Percentiles rank a stretch among this genome's conserved stretches.
These are phyloP conservation scores for Gynochthodes officinalis DNA, from an alignment of 257 asterid species.

Conservation along the genomic window DNA sequence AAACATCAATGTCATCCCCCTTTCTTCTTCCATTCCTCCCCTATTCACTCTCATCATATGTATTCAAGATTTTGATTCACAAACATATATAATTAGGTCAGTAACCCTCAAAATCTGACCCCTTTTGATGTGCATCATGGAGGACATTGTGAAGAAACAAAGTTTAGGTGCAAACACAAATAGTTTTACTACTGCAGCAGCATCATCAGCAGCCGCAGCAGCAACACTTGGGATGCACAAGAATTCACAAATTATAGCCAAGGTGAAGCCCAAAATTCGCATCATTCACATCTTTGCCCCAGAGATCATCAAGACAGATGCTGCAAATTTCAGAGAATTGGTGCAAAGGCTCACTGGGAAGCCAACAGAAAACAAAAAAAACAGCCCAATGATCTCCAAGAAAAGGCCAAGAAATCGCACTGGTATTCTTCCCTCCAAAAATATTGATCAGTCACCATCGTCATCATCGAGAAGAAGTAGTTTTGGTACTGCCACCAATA, in stretches of 20 bases:
- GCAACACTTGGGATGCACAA: conserved; percentile 45
- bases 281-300: conserved; percentile 95
- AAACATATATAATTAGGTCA: not conserved
- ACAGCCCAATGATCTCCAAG: not conserved
- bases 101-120: not conserved
- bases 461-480: not conserved
- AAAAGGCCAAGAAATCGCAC: not conserved
- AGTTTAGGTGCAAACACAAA: conserved; percentile 25
- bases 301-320: conserved; percentile 80
- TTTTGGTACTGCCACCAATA: not conserved
- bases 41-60: not conserved
- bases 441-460: conserved; percentile 2
- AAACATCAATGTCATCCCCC: conserved; percentile 10
- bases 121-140: conserved; percentile 27
- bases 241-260: conserved; percentile 54
- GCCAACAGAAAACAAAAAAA: conserved; percentile 34
- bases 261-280: conserved; percentile 66
- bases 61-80: not conserved
- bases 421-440: not conserved
- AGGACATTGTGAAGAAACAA: conserved; percentile 40
- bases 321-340: conserved; percentile 62
- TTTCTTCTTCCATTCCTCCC: conserved; percentile 19
- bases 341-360: conserved; percentile 93
- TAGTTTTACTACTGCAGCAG: not conserved
- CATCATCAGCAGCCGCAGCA: conserved; percentile 10